phyloP scores from a whole-genome alignment of 306 rosid genomes.

The Pyrus pyrifolia region DNA sequence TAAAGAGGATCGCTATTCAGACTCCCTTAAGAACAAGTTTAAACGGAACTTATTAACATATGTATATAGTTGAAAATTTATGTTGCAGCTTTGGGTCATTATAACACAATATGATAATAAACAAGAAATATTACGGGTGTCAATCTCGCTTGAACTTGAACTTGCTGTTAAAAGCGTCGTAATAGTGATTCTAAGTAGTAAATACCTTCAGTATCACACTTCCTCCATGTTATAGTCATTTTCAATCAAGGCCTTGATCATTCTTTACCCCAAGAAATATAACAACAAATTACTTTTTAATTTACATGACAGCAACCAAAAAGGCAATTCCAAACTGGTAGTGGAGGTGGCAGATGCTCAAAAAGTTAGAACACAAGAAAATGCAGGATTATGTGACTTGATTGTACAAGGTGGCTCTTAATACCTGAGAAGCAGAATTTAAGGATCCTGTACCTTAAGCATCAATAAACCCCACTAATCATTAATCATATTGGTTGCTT shows the following conservation, averaged over 20 bases:
- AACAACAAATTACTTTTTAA: background rate
- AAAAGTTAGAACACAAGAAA: background rate
- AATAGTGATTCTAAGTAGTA: constrained; percentile 12
- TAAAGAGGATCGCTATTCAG: background rate
- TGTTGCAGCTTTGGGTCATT: too few relatives aligned
- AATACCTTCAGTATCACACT: constrained; percentile 17
- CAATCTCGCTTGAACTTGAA: background rate
- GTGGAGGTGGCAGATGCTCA: constrained; percentile 9
- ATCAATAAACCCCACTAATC: background rate
- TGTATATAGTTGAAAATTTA: too few relatives aligned
- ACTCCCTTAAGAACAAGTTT: background rate
- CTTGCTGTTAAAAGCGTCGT: background rate
- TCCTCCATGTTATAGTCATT: background rate
- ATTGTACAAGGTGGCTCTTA: background rate
- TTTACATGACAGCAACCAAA: background rate
- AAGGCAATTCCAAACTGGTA: constrained; percentile 14
- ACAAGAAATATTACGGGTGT: too few relatives aligned
- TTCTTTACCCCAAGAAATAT: background rate
- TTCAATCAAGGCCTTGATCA: background rate
- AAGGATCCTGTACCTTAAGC: background rate
- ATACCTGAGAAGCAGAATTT: background rate
- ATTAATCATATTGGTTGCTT: too few relatives aligned
- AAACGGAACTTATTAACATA: background rate
- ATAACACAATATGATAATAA: too few relatives aligned
- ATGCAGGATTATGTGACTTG: background rate